A percentile compares a stretch with the other conserved stretches of the same genome.
phyloP scores from a whole-genome alignment of 2,329 filamentous ascomycete species.

The Colletotrichum coccodes region DNA sequence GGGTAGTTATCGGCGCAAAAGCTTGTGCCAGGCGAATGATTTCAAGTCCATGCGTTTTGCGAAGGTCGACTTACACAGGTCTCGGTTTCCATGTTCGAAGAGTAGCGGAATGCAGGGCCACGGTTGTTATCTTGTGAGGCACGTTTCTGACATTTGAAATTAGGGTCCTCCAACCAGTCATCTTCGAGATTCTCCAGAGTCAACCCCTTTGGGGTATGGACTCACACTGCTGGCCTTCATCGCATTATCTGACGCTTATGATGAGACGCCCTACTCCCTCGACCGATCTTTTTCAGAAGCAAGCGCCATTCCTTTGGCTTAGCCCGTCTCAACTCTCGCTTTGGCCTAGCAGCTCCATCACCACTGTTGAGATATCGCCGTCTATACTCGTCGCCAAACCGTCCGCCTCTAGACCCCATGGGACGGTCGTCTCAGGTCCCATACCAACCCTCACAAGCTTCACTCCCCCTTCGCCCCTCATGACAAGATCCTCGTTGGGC shows the following conservation, averaged over 20 bases:
- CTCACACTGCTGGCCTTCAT: slow-evolving; percentile 15
- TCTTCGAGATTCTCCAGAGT: slow-evolving; percentile 1
- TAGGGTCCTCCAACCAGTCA: slow-evolving; percentile 5
- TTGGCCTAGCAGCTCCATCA: slow-evolving; percentile 2
- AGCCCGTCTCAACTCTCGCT: slow-evolving; percentile 6
- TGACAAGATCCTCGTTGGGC: slow-evolving; percentile 34
- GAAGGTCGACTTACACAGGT: neutral
- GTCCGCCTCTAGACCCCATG: slow-evolving; percentile 29
- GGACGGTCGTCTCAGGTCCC: slow-evolving; percentile 32
- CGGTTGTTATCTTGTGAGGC: slow-evolving; percentile 7
- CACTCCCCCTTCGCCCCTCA: slow-evolving; percentile 18
- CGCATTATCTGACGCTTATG: slow-evolving; percentile 24
- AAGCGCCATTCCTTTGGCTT: neutral
- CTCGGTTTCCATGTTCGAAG: neutral
- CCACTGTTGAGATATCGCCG: slow-evolving; percentile 28
- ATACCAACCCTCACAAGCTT: slow-evolving; percentile 34
- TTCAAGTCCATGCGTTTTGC: neutral
- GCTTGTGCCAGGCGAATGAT: neutral
- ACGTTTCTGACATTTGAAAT: slow-evolving; percentile 14
- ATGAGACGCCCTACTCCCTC: slow-evolving; percentile 25
- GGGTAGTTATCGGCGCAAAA: neutral
- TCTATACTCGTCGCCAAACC: slow-evolving; percentile 33
- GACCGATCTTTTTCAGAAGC: neutral
- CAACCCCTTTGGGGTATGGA: neutral
- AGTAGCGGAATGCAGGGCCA: slow-evolving; percentile 10